A percentile compares a stretch with the other conserved stretches of the same genome.
Evolutionary conservation across 345 rosid species (phyloP).

Genomic region (Eucalyptus dawsonii): DNA sequence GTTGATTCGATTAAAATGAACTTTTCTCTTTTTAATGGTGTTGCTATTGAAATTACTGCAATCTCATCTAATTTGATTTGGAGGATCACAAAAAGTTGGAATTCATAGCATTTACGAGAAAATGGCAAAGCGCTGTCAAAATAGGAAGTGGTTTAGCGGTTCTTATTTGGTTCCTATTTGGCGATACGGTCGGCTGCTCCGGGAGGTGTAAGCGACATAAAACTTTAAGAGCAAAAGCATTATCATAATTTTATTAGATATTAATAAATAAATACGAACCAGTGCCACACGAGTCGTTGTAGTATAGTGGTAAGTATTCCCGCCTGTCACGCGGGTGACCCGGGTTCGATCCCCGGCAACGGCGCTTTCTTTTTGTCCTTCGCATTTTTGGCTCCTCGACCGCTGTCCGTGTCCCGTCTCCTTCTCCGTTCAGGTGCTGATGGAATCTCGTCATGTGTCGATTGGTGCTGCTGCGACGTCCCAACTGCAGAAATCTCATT

Average conservation of each 20-base stretch:
- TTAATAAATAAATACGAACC: too few relatives aligned
- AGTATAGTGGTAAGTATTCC: conserved; percentile 94
- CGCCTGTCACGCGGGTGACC: conserved; percentile 97
- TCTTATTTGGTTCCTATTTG: not conserved
- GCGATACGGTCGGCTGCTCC: not conserved
- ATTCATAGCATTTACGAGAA: not conserved
- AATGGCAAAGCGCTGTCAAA: not conserved
- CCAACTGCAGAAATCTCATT: not conserved
- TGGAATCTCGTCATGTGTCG: not conserved
- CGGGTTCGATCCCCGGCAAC: conserved; percentile 97
- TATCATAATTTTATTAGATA: too few relatives aligned
- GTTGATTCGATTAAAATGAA: not conserved
- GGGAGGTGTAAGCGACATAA: not conserved
- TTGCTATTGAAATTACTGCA: not conserved
- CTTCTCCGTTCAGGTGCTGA: not conserved
- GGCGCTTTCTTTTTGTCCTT: conserved; percentile 8
- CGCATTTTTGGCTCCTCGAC: not conserved
- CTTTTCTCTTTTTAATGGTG: not conserved
- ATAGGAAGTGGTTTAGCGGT: not conserved
- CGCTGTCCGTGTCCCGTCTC: not conserved
- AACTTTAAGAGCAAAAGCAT: too few relatives aligned
- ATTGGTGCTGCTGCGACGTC: too few relatives aligned
- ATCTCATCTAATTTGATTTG: not conserved
- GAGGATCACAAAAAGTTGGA: not conserved
- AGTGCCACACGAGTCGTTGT: conserved; percentile 27